Evolutionary conservation across 2,329 filamentous ascomycete genomes (phyloP), one percentile per base, ranked within the genome.

Genomic region (Aureobasidium uvarum): DNA sequence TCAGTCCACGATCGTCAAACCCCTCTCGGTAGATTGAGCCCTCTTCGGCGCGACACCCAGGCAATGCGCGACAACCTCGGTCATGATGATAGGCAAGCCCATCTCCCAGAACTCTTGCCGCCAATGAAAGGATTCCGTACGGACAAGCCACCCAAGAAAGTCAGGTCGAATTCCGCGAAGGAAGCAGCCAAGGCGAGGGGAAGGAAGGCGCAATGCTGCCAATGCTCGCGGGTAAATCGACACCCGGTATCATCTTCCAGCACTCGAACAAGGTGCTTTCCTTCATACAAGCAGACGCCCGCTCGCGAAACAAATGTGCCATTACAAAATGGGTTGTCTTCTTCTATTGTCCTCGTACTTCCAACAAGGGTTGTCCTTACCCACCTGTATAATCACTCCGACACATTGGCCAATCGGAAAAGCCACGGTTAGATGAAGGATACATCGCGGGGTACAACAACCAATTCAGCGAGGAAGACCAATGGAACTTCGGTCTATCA

Each of bases 1-100:
- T 51, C 45, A 31, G 20, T 25, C 45, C 33, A 39, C 20, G 45
- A 50, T 50, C 58, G 31, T 7, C 45, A 11, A 39, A 62, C 58
- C 58, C 58, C 58, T 62, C 58, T 51, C 58, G 58, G 45, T 62
- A 50, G 41, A 62, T 33, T 48, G 58, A 62, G 33, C 43, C 23
- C 45, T 28, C 45, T 41, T 39, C 58, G 45, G 58, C 31, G 23
- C 20, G 56, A 48, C 43, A 60, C 55, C 23, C 25, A 23, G 46
- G 33, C 2, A 8, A 25, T 3, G 16, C 23, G 25, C 54, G 23
- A 58, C 38, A 46, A 58, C 55, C 55, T 46, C 39, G 56, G 43
- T 43, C 41, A 60, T 25, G 56, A 60, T 18, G 58, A 51, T 51
- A 39, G 39, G 45, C 58, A 39, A 50, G 45, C 45, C 20, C 33